phyloP scores from a whole-genome alignment of 2,329 filamentous ascomycete species.

The Niveomyces coronatus region DNA sequence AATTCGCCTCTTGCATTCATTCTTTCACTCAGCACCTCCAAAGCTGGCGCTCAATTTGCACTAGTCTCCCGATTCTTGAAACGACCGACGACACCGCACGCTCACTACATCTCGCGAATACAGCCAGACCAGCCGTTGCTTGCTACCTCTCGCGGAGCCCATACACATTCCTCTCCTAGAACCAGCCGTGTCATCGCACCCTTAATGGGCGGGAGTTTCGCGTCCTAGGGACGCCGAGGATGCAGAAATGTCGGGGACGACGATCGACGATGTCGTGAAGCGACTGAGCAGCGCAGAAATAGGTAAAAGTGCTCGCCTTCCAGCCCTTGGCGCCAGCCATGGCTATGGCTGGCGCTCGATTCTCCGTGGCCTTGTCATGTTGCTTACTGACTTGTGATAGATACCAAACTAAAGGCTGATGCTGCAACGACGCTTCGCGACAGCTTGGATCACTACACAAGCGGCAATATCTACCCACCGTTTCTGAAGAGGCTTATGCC shows the following conservation, averaged over 20 bases:
- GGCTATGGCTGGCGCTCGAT: too few species aligned
- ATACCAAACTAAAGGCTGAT: slow-evolving; percentile 71
- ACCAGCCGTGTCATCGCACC: slow-evolving; percentile 11
- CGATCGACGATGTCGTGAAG: slow-evolving; percentile 54
- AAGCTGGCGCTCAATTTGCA: too few species aligned
- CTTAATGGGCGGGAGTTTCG: slow-evolving; percentile 25
- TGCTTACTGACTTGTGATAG: slow-evolving; percentile 46
- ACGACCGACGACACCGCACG: too few species aligned
- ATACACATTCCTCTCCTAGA: slow-evolving; percentile 9
- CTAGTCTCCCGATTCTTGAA: too few species aligned
- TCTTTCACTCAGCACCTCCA: too few species aligned
- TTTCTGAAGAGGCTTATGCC: slow-evolving; percentile 87
- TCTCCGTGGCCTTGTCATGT: too few species aligned
- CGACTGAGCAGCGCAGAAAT: slow-evolving; percentile 46
- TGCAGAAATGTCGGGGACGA: slow-evolving; percentile 49
- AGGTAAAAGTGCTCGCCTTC: slow-evolving; percentile 39
- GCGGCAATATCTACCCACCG: slow-evolving; percentile 61
- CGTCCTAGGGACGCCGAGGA: slow-evolving; percentile 31
- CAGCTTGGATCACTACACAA: slow-evolving; percentile 79
- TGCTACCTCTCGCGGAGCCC: slow-evolving; percentile 9
- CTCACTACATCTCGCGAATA: too few species aligned
- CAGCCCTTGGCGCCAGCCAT: not conserved
- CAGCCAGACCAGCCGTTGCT: too few species aligned
- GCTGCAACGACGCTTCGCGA: slow-evolving; percentile 82
- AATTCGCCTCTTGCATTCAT: too few species aligned